Evolutionary conservation across 208 protist species (phyloP).

Genomic region (Acanthamoeba castellanii): DNA sequence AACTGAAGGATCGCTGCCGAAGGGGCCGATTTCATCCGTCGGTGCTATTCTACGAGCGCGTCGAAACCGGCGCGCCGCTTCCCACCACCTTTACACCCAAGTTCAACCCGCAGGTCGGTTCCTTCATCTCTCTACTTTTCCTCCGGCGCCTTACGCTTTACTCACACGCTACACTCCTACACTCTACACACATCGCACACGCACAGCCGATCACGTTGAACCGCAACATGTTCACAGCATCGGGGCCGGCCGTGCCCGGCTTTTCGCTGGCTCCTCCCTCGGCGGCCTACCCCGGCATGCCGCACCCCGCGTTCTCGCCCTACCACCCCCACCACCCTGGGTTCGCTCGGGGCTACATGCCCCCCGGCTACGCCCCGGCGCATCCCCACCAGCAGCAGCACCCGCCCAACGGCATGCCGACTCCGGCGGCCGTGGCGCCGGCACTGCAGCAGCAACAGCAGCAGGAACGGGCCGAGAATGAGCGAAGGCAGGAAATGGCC

Average conservation of each 20-base stretch:
- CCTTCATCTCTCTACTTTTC: background rate
- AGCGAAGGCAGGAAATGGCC: background rate
- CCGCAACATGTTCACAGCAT: background rate
- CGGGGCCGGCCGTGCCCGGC: background rate
- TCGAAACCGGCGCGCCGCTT: background rate
- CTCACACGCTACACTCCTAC: background rate
- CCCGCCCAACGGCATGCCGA: background rate
- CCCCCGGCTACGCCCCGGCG: background rate
- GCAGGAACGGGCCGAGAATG: background rate
- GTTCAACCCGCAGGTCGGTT: background rate
- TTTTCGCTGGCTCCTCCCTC: background rate
- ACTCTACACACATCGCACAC: background rate
- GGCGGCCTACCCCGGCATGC: background rate
- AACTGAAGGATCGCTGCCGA: background rate
- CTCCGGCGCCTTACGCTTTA: background rate
- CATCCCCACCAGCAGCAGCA: background rate
- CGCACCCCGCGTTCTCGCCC: background rate
- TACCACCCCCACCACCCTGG: background rate
- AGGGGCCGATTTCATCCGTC: conserved; percentile 11
- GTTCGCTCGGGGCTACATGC: background rate
- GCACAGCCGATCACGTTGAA: background rate
- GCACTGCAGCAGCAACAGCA: background rate
- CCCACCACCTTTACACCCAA: background rate
- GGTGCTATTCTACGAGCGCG: conserved; percentile 12
- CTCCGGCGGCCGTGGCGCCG: too few species aligned